Conservation (phyloP, 1,284 basidiomycete genomes). For the Macrocystidia cucumis region DNA sequence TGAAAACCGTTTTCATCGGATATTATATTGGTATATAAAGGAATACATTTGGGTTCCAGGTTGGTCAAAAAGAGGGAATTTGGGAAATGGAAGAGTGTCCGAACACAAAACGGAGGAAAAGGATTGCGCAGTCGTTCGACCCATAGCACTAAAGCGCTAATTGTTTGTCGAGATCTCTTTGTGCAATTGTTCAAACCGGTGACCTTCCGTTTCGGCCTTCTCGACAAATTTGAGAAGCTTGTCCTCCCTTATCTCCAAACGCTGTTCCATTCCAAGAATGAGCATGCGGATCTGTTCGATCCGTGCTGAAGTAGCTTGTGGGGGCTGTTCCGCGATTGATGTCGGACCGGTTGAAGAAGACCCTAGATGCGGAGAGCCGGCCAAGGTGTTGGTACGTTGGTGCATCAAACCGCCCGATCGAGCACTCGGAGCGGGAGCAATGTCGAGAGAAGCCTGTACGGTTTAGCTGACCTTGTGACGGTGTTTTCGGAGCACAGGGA, state of each 20-base stretch:
- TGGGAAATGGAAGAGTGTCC: not conserved
- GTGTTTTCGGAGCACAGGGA: constrained; percentile 1
- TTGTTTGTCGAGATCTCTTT: constrained; percentile 20
- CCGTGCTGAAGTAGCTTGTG: constrained; percentile 37
- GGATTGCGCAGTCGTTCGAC: not conserved
- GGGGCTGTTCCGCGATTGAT: constrained; percentile 17
- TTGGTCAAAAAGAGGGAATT: not conserved
- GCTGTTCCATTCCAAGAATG: constrained; percentile 71
- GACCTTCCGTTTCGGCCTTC: constrained; percentile 28
- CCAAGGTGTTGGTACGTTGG: constrained; percentile 24
- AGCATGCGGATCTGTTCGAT: constrained; percentile 65
- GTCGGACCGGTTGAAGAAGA: constrained; percentile 8
- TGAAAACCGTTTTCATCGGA: not conserved
- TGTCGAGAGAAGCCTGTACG: constrained; percentile 41
- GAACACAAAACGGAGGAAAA: not conserved
- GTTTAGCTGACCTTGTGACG: not conserved
- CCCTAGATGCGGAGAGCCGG: constrained; percentile 12
- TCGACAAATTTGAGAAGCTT: constrained; percentile 29
- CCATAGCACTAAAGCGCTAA: constrained; percentile 3
- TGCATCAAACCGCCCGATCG: constrained; percentile 14
- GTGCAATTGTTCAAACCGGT: constrained; percentile 39
- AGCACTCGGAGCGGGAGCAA: constrained; percentile 25
- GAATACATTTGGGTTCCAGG: not conserved
- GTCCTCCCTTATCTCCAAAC: constrained; percentile 56
- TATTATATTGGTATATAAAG: not conserved